Evolutionary conservation across 805 yeast genomes (phyloP).

Genomic region (Candida qinlingensis): DNA sequence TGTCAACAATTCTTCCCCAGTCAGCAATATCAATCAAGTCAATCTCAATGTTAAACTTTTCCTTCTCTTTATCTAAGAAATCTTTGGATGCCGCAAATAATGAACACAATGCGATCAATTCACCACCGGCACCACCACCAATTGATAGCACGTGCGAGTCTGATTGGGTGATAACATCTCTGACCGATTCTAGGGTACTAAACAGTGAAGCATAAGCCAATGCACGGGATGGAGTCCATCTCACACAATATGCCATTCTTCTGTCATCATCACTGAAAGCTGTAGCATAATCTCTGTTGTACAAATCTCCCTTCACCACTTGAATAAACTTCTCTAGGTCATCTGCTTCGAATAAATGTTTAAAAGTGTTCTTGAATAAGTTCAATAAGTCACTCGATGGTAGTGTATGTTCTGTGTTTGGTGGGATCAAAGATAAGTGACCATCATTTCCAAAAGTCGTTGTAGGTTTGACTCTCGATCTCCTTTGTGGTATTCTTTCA

Average conservation of each 20-base stretch:
- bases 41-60: conserved; percentile 33
- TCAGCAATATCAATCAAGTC: conserved; percentile 72
- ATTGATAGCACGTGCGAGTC: conserved; percentile 48
- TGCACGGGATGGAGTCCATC: conserved; percentile 87
- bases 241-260: conserved; percentile 68
- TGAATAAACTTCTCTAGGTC: conserved; percentile 45
- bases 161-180: conserved; percentile 27
- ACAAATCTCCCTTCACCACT: conserved; percentile 62
- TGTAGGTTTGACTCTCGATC: conserved; percentile 1
- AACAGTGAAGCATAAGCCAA: conserved; percentile 68
- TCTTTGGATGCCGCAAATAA: conserved; percentile 37
- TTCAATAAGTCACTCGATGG: conserved; percentile 21
- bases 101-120: conserved; percentile 57
- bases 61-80: conserved; percentile 16
- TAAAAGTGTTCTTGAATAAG: conserved; percentile 20
- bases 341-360: conserved; percentile 18
- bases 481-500: neutral
- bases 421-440: conserved; percentile 10
- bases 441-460: conserved; percentile 3
- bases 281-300: conserved; percentile 58
- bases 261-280: conserved; percentile 65
- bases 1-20: conserved; percentile 54
- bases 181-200: conserved; percentile 40
- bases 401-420: conserved; percentile 15
- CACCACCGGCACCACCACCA: conserved; percentile 93